Conservation (phyloP, 768 basidiomycete species). For the Chiua virens region DNA sequence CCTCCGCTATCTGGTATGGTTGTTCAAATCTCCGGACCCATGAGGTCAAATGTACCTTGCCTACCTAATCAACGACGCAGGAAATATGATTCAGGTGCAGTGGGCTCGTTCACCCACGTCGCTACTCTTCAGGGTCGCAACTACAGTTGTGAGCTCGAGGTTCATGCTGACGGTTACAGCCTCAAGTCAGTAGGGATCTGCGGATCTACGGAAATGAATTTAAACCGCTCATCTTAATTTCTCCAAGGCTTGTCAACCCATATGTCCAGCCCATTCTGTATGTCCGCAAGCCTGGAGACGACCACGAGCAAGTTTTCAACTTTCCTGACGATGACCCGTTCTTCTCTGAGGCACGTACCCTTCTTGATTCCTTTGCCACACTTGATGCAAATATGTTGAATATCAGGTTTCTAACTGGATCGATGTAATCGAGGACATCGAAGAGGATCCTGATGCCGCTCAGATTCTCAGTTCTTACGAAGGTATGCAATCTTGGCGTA, state of each 20-base stretch:
- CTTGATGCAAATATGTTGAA: not conserved
- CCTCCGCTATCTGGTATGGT: slow-evolving; percentile 82
- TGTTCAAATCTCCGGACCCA: slow-evolving; percentile 21
- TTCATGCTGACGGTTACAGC: slow-evolving; percentile 91
- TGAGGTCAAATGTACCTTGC: slow-evolving; percentile 11
- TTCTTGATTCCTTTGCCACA: not conserved
- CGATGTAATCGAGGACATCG: slow-evolving; percentile 86
- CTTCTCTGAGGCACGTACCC: slow-evolving; percentile 72
- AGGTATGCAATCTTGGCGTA: slow-evolving; percentile 43
- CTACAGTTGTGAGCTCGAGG: slow-evolving; percentile 94
- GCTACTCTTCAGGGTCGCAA: slow-evolving; percentile 89
- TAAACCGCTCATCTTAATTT: slow-evolving; percentile 5
- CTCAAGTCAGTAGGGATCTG: slow-evolving; percentile 55
- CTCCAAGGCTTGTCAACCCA: slow-evolving; percentile 81
- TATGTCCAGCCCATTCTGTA: slow-evolving; percentile 90
- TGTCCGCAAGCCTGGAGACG: slow-evolving; percentile 81
- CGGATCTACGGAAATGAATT: slow-evolving; percentile 9
- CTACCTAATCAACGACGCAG: slow-evolving; percentile 37
- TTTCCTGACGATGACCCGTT: slow-evolving; percentile 89
- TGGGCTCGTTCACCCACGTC: slow-evolving; percentile 88
- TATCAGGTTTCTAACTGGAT: slow-evolving; percentile 74
- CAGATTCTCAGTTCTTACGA: slow-evolving; percentile 84
- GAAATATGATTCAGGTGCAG: slow-evolving; percentile 96
- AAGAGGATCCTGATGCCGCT: slow-evolving; percentile 78
- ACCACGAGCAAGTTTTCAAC: slow-evolving; percentile 63